Evolutionary conservation across 495 filamentous ascomycete genomes (phyloP).

Genomic region (Penicillium samsonianum): DNA sequence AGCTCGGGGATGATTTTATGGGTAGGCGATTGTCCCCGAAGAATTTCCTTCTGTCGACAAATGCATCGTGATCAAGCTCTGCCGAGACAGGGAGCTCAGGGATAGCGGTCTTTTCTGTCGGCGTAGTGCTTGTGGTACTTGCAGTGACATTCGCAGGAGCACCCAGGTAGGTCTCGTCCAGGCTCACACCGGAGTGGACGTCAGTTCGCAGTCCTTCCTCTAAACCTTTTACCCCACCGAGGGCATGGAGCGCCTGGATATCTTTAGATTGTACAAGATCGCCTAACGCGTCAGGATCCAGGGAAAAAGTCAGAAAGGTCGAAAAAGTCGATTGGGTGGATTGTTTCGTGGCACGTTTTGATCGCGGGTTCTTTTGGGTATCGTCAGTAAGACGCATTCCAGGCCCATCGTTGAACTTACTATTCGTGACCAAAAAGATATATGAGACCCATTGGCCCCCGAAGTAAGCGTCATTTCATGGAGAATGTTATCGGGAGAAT

Average conservation of each 20-base stretch:
- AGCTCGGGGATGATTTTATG: slow-evolving; percentile 6
- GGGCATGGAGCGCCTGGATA: neutral
- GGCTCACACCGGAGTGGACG: slow-evolving; percentile 8
- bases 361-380: neutral
- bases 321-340: slow-evolving; percentile 9
- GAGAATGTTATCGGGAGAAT: neutral
- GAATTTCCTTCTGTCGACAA: slow-evolving; percentile 4
- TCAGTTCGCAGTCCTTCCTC: slow-evolving; percentile 9
- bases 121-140: neutral
- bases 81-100: neutral
- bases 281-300: neutral
- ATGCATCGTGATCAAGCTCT: neutral
- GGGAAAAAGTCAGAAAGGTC: slow-evolving; percentile 1
- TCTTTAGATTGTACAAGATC: slow-evolving; percentile 4
- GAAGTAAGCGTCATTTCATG: neutral
- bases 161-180: slow-evolving; percentile 12
- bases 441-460: neutral
- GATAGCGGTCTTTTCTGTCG: neutral
- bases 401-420: neutral
- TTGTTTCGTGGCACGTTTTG: slow-evolving; percentile 2
- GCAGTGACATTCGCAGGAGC: neutral
- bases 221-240: neutral
- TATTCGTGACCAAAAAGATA: neutral
- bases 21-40: slow-evolving; percentile 12
- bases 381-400: neutral